Conservation (phyloP, 441 rosid genomes). For the Eruca vesicaria region DNA sequence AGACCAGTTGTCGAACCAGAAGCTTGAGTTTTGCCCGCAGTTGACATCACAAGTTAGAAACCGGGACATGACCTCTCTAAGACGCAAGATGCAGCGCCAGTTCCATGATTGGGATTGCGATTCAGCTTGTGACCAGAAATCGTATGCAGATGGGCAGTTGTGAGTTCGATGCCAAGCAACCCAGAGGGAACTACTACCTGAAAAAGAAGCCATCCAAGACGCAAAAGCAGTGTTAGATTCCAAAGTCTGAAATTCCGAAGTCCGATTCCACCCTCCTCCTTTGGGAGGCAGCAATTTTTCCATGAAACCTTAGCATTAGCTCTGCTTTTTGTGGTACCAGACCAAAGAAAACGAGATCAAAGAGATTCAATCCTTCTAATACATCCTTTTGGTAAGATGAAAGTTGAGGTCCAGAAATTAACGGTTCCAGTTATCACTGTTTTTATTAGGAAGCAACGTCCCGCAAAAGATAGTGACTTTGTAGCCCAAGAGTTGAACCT, state of each 20-base stretch:
- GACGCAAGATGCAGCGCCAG: background rate
- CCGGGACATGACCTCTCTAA: background rate
- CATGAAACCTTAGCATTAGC: background rate
- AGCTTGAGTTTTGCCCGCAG: background rate
- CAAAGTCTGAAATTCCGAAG: background rate
- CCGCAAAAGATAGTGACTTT: background rate
- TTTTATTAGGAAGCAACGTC: background rate
- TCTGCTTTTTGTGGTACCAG: background rate
- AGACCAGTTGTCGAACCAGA: background rate
- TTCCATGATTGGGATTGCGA: background rate
- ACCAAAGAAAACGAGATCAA: background rate
- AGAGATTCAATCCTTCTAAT: background rate
- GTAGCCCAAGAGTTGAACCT: background rate
- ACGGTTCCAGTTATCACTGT: background rate
- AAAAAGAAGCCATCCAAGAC: background rate
- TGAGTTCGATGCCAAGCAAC: background rate
- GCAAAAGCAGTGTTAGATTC: background rate
- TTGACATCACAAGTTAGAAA: background rate
- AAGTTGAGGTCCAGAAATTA: background rate
- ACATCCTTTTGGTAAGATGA: background rate
- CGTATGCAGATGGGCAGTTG: background rate
- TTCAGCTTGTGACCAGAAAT: background rate
- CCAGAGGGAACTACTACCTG: background rate
- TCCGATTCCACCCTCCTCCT: background rate
- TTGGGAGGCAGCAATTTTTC: background rate